These are phyloP conservation scores for Cyclostephanos invisitatus DNA, from an alignment of 108 stramenopile genomes.

Conservation along the genomic window DNA sequence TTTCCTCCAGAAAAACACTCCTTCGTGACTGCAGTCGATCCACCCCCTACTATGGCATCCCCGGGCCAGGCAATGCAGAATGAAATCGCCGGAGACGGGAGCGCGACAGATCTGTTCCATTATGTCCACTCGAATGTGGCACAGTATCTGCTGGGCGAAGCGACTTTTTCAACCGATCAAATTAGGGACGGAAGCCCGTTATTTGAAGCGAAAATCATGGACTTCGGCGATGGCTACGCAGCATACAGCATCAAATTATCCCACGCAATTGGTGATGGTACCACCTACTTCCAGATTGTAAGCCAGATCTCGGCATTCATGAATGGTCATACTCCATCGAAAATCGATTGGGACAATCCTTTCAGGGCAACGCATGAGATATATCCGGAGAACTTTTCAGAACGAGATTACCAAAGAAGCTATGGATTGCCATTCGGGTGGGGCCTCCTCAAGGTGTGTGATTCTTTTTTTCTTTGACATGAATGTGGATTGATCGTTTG, in stretches of 20 bases:
- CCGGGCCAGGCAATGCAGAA: slow-evolving; percentile 16
- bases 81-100: not conserved
- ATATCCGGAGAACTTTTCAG: slow-evolving; percentile 47
- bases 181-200: slow-evolving; percentile 37
- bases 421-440: slow-evolving; percentile 49
- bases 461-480: not conserved
- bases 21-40: slow-evolving; percentile 35
- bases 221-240: slow-evolving; percentile 48
- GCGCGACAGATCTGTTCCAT: slow-evolving; percentile 27
- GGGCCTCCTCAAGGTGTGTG: slow-evolving; percentile 32
- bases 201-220: slow-evolving; percentile 51
- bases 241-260: slow-evolving; percentile 49
- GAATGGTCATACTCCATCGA: slow-evolving; percentile 39
- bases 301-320: slow-evolving; percentile 51
- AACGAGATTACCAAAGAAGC: slow-evolving; percentile 45
- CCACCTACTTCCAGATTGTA: slow-evolving; percentile 48
- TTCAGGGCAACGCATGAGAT: slow-evolving; percentile 47
- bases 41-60: slow-evolving; percentile 32
- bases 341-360: slow-evolving; percentile 51
- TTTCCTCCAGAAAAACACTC: slow-evolving; percentile 45
- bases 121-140: slow-evolving; percentile 36
- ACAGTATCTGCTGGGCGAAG: slow-evolving; percentile 32
- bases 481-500: not conserved
- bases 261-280: slow-evolving; percentile 50
- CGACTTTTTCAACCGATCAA: slow-evolving; percentile 42